These are phyloP conservation scores for Phyllosticta paracitricarpa DNA, from an alignment of 2,329 filamentous ascomycete genomes.

Conservation along the genomic window DNA sequence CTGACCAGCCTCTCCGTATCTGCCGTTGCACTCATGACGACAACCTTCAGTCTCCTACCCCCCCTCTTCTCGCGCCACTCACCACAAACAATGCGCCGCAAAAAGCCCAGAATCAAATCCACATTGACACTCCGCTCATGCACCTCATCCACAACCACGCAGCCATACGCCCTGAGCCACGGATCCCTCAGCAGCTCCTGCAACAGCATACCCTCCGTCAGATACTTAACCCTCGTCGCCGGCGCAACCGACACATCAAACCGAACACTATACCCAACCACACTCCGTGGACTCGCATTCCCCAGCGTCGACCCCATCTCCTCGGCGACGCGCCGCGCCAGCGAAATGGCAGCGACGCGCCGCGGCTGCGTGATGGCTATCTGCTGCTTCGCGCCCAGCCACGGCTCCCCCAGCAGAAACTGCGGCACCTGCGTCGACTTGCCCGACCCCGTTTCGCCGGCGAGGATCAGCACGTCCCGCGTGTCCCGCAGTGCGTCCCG, in stretches of 20 bases:
- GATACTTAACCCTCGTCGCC: constrained; percentile 79
- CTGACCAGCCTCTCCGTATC: constrained; percentile 67
- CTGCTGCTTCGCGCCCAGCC: constrained; percentile 61
- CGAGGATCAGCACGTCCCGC: constrained; percentile 69
- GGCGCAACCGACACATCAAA: constrained; percentile 83
- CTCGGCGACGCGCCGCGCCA: constrained; percentile 77
- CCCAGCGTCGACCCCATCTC: constrained; percentile 64
- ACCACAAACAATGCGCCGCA: constrained; percentile 63
- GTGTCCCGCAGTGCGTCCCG: constrained; percentile 47
- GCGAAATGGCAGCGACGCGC: constrained; percentile 82
- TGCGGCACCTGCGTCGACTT: constrained; percentile 97
- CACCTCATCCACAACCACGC: constrained; percentile 88
- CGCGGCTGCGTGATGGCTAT: constrained; percentile 93
- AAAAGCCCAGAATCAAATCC: constrained; percentile 78
- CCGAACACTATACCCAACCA: constrained; percentile 86
- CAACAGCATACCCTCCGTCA: constrained; percentile 92
- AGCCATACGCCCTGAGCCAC: constrained; percentile 73
- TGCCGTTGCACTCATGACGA: constrained; percentile 95
- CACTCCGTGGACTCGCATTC: constrained; percentile 46
- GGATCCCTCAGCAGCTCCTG: constrained; percentile 88
- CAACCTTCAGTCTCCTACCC: constrained; percentile 64
- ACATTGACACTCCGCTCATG: constrained; percentile 94
- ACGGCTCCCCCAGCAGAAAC: constrained; percentile 68
- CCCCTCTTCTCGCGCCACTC: constrained; percentile 52
- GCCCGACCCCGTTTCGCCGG: constrained; percentile 91